Evolutionary conservation across 805 yeast genomes (phyloP).

Genomic region (Saccharomycopsis babjevae): DNA sequence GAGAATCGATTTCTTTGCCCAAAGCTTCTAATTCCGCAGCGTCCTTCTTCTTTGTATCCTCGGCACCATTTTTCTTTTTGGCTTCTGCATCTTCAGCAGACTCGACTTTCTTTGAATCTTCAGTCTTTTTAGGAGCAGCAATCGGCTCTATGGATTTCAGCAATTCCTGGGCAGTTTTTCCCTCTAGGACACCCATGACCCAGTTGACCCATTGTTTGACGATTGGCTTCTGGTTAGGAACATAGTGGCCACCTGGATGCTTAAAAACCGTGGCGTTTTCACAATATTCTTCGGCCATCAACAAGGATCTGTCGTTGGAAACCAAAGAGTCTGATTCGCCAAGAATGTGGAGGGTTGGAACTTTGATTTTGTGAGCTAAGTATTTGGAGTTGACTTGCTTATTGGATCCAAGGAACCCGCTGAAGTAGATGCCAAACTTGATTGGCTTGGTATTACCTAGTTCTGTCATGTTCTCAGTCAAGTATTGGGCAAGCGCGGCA

Average conservation of each 20-base stretch:
- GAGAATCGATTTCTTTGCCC: conserved; percentile 12
- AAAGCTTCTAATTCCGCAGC: conserved; percentile 10
- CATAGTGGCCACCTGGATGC: conserved; percentile 97
- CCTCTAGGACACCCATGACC: conserved; percentile 25
- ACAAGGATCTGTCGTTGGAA: conserved; percentile 56
- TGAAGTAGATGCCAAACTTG: conserved; percentile 66
- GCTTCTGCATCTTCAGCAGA: not conserved
- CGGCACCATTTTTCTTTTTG: conserved; percentile 6
- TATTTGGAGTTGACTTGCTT: conserved; percentile 24
- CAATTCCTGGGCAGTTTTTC: conserved; percentile 7
- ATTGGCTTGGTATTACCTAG: conserved; percentile 39
- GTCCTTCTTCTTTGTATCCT: conserved; percentile 22
- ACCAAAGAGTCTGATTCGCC: conserved; percentile 88
- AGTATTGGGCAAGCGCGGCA: conserved; percentile 71
- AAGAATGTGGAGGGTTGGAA: conserved; percentile 58
- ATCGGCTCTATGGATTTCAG: not conserved
- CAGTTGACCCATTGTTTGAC: conserved; percentile 17
- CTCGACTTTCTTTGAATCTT: conserved; percentile 14
- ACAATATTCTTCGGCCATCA: conserved; percentile 46
- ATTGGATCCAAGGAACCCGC: conserved; percentile 47
- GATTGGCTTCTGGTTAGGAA: conserved; percentile 65
- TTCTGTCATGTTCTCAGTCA: conserved; percentile 51
- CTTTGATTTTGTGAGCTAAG: conserved; percentile 26
- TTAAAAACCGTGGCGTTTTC: conserved; percentile 40
- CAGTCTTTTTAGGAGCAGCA: conserved; percentile 22